phyloP scores from a whole-genome alignment of 139 green algal species.

The Chlorella sp. region DNA sequence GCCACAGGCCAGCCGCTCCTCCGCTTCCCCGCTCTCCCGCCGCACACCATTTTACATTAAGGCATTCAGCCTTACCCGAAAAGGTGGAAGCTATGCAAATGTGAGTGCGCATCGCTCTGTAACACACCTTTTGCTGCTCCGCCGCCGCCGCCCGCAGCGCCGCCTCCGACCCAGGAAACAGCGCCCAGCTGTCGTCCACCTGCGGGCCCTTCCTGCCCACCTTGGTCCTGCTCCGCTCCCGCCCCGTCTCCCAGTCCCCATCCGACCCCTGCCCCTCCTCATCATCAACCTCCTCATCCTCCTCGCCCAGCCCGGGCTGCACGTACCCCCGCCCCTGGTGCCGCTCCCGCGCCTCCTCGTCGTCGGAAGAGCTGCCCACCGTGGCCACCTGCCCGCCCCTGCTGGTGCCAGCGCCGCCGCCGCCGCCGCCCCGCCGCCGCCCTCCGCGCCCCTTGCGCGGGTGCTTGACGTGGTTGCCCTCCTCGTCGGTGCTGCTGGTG shows the following conservation, averaged over 20 bases:
- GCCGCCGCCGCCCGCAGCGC: too few relatives aligned
- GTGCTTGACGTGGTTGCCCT: neutral
- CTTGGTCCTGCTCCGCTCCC: neutral
- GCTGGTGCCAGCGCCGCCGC: neutral
- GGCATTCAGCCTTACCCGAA: too few relatives aligned
- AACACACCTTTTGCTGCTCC: too few relatives aligned
- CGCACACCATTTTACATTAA: too few relatives aligned
- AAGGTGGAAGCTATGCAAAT: too few relatives aligned
- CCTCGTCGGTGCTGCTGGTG: neutral
- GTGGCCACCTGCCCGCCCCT: neutral
- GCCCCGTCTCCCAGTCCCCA: neutral
- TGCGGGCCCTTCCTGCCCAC: neutral
- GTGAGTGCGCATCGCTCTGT: too few relatives aligned
- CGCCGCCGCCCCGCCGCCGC: too few relatives aligned
- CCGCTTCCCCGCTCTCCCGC: too few relatives aligned
- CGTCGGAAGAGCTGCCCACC: neutral
- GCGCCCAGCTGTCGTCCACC: constrained; percentile 6
- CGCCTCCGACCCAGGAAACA: neutral
- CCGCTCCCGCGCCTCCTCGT: neutral
- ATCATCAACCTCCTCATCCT: neutral
- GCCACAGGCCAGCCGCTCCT: too few relatives aligned
- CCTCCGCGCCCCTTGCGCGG: too few relatives aligned
- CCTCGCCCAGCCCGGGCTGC: neutral
- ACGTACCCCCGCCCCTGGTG: neutral
- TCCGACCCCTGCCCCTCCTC: neutral